phyloP scores from a whole-genome alignment of 148 eudicot genomes.

The Cornus florida region DNA sequence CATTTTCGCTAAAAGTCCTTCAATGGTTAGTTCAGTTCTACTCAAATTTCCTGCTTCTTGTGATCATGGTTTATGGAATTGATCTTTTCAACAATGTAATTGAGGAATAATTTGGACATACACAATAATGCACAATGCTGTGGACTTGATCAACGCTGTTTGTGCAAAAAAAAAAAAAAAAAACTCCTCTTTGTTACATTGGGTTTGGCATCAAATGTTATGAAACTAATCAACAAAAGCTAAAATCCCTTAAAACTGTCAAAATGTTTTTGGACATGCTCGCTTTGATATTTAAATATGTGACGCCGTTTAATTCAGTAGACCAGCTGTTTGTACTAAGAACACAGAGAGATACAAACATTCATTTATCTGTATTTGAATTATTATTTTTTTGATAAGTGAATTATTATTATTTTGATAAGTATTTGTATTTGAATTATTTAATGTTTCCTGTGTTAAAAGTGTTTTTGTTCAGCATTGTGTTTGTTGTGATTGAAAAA shows the following conservation, averaged over 20 bases:
- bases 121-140: not conserved
- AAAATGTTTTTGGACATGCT: too few species aligned
- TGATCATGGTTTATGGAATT: not conserved
- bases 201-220: not conserved
- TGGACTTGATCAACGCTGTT: not conserved
- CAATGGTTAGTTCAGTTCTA: slow-evolving; percentile 30
- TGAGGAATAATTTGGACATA: not conserved
- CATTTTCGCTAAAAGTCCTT: slow-evolving; percentile 19
- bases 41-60: not conserved
- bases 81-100: not conserved
- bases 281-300: not conserved
- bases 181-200: not conserved
- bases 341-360: too few species aligned
- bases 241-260: too few species aligned
- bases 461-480: too few species aligned
- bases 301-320: not conserved
- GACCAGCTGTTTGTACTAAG: not conserved
- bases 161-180: too few species aligned
- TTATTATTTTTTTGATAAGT: too few species aligned
- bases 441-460: too few species aligned
- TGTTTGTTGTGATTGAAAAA: too few species aligned
- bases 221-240: not conserved
- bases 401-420: too few species aligned
- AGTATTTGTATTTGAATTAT: too few species aligned
- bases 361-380: too few species aligned